phyloP scores from a whole-genome alignment of 208 protist species.

The Angomonas deanei region DNA sequence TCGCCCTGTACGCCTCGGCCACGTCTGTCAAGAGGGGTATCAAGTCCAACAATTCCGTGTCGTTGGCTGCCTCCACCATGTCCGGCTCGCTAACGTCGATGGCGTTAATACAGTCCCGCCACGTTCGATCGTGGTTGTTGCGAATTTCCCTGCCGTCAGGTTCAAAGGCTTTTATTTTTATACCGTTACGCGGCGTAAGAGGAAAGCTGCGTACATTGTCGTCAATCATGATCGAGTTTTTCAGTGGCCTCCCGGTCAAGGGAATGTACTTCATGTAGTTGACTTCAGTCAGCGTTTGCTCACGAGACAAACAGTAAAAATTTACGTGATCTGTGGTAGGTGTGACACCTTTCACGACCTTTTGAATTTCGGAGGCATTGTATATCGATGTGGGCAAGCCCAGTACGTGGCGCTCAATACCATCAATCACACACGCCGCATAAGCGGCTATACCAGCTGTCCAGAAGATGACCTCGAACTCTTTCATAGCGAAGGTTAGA shows the following conservation, averaged over 20 bases:
- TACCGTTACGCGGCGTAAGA: conserved; percentile 68
- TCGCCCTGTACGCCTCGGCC: conserved; percentile 22
- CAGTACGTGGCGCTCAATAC: conserved; percentile 73
- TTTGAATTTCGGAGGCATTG: conserved; percentile 24
- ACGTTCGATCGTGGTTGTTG: conserved; percentile 31
- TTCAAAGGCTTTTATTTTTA: conserved; percentile 61
- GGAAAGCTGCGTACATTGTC: conserved; percentile 88
- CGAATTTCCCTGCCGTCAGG: conserved; percentile 38
- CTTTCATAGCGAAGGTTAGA: conserved; percentile 53
- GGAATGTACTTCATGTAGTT: conserved; percentile 88
- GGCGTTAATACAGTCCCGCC: conserved; percentile 11
- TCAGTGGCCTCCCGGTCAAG: conserved; percentile 62
- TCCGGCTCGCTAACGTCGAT: conserved; percentile 38
- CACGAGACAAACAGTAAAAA: conserved; percentile 78
- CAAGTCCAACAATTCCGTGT: conserved; percentile 57
- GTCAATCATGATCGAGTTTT: conserved; percentile 68
- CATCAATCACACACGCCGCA: conserved; percentile 68
- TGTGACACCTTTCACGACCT: neutral
- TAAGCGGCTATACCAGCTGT: conserved; percentile 81
- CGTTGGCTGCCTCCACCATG: conserved; percentile 37
- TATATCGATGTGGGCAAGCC: conserved; percentile 63
- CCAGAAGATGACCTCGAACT: conserved; percentile 88
- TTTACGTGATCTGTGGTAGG: conserved; percentile 48
- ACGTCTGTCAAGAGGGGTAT: conserved; percentile 67
- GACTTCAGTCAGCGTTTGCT: conserved; percentile 66